phyloP scores from a whole-genome alignment of 192 early-diverging fungal species.

The Gamsiella multidivaricata region DNA sequence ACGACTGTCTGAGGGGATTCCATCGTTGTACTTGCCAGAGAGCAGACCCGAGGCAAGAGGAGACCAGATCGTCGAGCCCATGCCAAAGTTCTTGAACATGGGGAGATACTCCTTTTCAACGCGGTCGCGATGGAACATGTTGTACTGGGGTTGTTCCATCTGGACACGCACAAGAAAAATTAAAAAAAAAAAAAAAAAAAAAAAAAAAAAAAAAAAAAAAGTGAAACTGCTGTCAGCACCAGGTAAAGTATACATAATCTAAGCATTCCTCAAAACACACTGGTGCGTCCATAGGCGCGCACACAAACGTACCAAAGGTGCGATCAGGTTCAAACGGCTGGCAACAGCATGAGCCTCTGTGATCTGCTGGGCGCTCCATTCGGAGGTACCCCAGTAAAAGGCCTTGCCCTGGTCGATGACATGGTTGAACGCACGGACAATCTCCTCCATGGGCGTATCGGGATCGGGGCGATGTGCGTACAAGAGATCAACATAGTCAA shows the following conservation, averaged over 20 bases:
- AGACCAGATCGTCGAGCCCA: slow-evolving; percentile 85
- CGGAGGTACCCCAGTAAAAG: slow-evolving; percentile 87
- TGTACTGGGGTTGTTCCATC: slow-evolving; percentile 86
- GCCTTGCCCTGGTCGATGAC: slow-evolving; percentile 83
- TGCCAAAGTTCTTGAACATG: slow-evolving; percentile 71
- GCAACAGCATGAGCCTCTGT: slow-evolving; percentile 80
- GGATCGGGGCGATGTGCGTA: slow-evolving; percentile 85
- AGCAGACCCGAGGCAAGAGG: slow-evolving; percentile 59
- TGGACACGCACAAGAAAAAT: no score
- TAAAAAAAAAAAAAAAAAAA: no score
- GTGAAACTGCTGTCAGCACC: no score
- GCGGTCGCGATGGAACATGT: slow-evolving; percentile 85
- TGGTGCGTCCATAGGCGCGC: no score
- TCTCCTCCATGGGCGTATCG: slow-evolving; percentile 86
- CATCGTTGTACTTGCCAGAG: slow-evolving; percentile 80
- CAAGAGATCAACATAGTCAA: slow-evolving; percentile 82
- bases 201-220: no score
- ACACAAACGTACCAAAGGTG: slow-evolving; percentile 63
- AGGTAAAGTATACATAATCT: neutral
- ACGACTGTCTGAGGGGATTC: slow-evolving; percentile 75
- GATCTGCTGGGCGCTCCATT: slow-evolving; percentile 85
- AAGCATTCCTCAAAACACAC: neutral
- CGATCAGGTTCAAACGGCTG: slow-evolving; percentile 71
- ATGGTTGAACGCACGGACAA: slow-evolving; percentile 86
- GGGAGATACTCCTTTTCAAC: slow-evolving; percentile 80